phyloP scores from a whole-genome alignment of 352 stramenopile genomes.

The Phytopythium mirpurense region DNA sequence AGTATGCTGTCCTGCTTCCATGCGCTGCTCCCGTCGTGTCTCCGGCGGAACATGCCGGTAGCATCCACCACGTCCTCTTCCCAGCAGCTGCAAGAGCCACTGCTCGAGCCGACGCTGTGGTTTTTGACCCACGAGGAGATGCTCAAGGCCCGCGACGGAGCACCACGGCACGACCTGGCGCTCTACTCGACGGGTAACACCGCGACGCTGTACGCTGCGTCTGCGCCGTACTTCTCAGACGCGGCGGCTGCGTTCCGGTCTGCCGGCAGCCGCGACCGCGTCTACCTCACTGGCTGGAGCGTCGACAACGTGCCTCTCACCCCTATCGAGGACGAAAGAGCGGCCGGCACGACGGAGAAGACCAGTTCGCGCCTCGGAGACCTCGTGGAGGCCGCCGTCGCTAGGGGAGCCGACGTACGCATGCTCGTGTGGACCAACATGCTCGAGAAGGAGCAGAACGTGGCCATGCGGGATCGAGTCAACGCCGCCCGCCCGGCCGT shows the following conservation, averaged over 20 bases:
- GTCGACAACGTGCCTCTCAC: constrained; percentile 57
- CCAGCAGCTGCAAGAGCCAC: not conserved
- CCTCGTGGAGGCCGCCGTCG: constrained; percentile 25
- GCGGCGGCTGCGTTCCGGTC: constrained; percentile 40
- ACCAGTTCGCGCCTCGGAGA: constrained; percentile 23
- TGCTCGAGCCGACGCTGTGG: constrained; percentile 23
- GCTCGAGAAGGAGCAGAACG: constrained; percentile 44
- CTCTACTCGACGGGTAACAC: constrained; percentile 42
- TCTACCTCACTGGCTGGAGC: constrained; percentile 58
- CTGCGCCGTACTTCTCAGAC: constrained; percentile 40
- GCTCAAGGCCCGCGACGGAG: constrained; percentile 31
- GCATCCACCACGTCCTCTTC: not conserved
- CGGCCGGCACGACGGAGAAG: not conserved
- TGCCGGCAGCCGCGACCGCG: constrained; percentile 20
- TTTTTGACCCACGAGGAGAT: constrained; percentile 63
- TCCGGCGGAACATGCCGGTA: not conserved
- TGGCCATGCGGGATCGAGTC: constrained; percentile 46
- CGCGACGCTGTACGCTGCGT: constrained; percentile 10
- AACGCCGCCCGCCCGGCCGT: constrained; percentile 30
- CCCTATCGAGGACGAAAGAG: constrained; percentile 23
- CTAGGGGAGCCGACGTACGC: constrained; percentile 35
- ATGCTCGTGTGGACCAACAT: constrained; percentile 65
- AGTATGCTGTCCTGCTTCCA: not conserved
- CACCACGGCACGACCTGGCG: constrained; percentile 33
- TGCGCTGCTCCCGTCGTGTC: not conserved